Percentiles rank a stretch among this genome's conserved stretches.
Evolutionary conservation across 495 filamentous ascomycete genomes (phyloP).

Genomic region (Aspergillus sclerotiicarbonarius): DNA sequence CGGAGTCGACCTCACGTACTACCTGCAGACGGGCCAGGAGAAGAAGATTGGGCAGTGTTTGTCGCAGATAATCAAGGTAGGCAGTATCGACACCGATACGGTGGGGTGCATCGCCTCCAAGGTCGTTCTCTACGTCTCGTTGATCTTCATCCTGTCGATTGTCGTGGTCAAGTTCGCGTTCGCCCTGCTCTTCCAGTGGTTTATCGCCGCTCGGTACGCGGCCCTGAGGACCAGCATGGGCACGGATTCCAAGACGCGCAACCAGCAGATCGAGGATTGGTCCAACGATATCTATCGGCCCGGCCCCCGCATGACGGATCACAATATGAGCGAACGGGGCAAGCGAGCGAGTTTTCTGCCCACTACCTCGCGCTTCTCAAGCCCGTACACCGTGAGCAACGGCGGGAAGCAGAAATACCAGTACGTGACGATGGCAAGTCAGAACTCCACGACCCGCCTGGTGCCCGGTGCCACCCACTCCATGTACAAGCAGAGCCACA

Average conservation of each 20-base stretch:
- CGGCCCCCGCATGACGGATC: slow-evolving; percentile 73
- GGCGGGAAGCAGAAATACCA: slow-evolving; percentile 48
- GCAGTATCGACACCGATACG: slow-evolving; percentile 91
- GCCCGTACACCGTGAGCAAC: slow-evolving; percentile 76
- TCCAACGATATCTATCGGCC: slow-evolving; percentile 94
- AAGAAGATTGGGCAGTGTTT: slow-evolving; percentile 83
- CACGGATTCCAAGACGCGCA: slow-evolving; percentile 72
- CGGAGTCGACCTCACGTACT: slow-evolving; percentile 87
- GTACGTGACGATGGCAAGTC: slow-evolving; percentile 95
- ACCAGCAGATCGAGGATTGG: slow-evolving; percentile 98
- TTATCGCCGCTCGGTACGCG: slow-evolving; percentile 77
- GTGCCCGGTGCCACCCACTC: slow-evolving; percentile 59
- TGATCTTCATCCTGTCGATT: slow-evolving; percentile 90
- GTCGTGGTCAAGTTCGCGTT: slow-evolving; percentile 84
- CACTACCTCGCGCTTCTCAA: slow-evolving; percentile 90
- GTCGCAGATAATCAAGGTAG: slow-evolving; percentile 90
- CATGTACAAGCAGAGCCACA: slow-evolving; percentile 69
- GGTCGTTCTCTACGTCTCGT: slow-evolving; percentile 92
- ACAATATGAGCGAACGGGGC: slow-evolving; percentile 57
- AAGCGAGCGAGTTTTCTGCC: slow-evolving; percentile 81
- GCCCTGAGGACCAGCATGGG: slow-evolving; percentile 69
- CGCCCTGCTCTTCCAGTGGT: slow-evolving; percentile 95
- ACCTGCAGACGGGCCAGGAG: slow-evolving; percentile 72
- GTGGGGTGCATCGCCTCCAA: slow-evolving; percentile 97
- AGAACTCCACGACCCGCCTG: slow-evolving; percentile 74